A percentile compares a stretch with the other conserved stretches of the same genome.
These are phyloP conservation scores for Tetrahymena elliotti DNA, from an alignment of 73 alveolate genomes.

Conservation along the genomic window DNA sequence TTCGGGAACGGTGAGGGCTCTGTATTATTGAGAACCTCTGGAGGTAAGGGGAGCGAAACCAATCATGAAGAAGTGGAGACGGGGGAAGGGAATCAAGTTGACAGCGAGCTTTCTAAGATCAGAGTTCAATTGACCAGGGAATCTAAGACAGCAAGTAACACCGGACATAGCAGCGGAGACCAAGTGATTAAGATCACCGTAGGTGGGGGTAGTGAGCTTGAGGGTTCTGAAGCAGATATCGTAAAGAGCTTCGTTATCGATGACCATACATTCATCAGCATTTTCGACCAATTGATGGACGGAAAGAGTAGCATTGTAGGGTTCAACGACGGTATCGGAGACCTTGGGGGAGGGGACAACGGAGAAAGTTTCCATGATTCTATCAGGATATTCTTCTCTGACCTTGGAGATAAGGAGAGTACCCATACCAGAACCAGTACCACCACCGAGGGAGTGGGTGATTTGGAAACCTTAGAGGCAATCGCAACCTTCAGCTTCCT, in stretches of 20 bases:
- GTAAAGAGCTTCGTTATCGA: slow-evolving; percentile 97
- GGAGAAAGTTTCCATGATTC: slow-evolving; percentile 94
- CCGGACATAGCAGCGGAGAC: slow-evolving; percentile 96
- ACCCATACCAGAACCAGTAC: slow-evolving; percentile 98
- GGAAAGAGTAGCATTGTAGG: slow-evolving; percentile 98
- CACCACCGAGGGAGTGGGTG: slow-evolving; percentile 90
- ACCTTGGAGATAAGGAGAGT: slow-evolving; percentile 92
- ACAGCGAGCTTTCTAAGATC: slow-evolving; percentile 96
- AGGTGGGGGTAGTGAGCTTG: slow-evolving; percentile 96
- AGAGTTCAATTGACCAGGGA: slow-evolving; percentile 97
- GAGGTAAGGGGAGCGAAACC: slow-evolving; percentile 99
- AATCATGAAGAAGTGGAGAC: slow-evolving; percentile 99
- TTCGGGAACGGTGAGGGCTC: slow-evolving; percentile 97
- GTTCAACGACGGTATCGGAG: slow-evolving; percentile 97
- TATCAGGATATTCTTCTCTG: slow-evolving; percentile 96
- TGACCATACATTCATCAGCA: slow-evolving; percentile 95
- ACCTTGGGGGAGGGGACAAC: slow-evolving; percentile 95
- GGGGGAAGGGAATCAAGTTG: slow-evolving; percentile 98
- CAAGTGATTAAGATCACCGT: slow-evolving; percentile 94
- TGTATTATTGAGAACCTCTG: slow-evolving; percentile 97
- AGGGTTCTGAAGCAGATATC: slow-evolving; percentile 98
- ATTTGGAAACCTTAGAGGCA: slow-evolving; percentile 91
- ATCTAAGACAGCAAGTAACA: slow-evolving; percentile 94
- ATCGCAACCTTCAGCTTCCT: slow-evolving; percentile 96
- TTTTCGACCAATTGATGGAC: slow-evolving; percentile 96